Base-by-base conservation (phyloP, 2,329 filamentous ascomycete genomes). In the Plenodomus lindquistii region DNA sequence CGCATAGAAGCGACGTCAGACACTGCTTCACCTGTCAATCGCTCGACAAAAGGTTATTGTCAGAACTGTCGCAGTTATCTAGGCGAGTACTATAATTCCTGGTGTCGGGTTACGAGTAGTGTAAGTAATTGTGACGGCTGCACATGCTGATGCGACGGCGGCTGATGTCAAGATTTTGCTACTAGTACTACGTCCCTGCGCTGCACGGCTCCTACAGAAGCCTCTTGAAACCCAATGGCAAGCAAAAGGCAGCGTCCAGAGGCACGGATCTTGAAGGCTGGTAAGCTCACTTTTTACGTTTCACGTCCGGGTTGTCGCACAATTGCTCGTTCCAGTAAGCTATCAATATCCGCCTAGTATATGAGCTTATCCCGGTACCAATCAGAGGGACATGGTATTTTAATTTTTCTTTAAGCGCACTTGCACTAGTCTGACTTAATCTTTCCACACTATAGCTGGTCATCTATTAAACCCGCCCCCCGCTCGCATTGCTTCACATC, bases 11-110 rank as follows among this genome's bases (percentile, higher is more conserved):
- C 17, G 6, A 37, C 56, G 31, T 42, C 46, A 29, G 46, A 24
- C 37, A 22, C 48, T 50, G 48, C 48, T n/a, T 40, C 46, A 38
- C 52, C 50, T 27, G 35, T 48, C 18, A 60, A 36, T 44, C 57
- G 57, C 18, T 65, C 67, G 21, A 66, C 63, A 17, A 56, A 50
- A 40, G 69, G 51, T 50, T 57, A 60, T 43, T 73, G 70, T 61
- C 57, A 54, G 35, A 59, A 47, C 17, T 73, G 71, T 54, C 38
- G 51, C 4, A 40, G 42, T 40, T 42, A 46, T 7, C 47, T 72
- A 42, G 72, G 69, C 45, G 60, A 71, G 16, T 74, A 71, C 52
- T 72, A 64, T 55, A 73, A 74, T 48, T 61, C 60, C 45, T 75
- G 68, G 68, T 52, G 60, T 52, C 61, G 60, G 44, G 51, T 71